phyloP scores from a whole-genome alignment of 2,329 filamentous ascomycete species.

The Claviceps maximensis region DNA sequence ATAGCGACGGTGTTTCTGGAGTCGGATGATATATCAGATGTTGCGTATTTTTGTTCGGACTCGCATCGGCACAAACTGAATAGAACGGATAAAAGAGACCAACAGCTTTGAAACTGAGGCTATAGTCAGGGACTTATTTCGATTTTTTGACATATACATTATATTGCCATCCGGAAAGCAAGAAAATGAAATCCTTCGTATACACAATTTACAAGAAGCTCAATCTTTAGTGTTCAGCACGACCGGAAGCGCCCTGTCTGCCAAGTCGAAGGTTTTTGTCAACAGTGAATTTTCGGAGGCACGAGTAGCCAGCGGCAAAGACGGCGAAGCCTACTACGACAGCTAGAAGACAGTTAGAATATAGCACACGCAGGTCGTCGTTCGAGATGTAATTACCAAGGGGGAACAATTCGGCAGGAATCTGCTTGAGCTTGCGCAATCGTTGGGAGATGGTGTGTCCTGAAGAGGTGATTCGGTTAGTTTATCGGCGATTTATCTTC shows the following conservation, averaged over 20 bases:
- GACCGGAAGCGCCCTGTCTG: constrained; percentile 45
- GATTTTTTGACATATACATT: constrained; percentile 9
- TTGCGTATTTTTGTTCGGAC: constrained; percentile 4
- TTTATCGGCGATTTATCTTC: background rate
- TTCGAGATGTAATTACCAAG: constrained; percentile 49
- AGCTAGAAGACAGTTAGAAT: constrained; percentile 33
- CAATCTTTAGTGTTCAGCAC: constrained; percentile 14
- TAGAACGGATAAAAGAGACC: background rate
- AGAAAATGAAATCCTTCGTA: constrained; percentile 3
- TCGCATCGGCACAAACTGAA: constrained; percentile 13
- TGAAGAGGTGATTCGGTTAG: constrained; percentile 23
- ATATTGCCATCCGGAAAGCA: constrained; percentile 2
- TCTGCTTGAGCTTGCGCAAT: constrained; percentile 74
- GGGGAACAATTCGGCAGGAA: constrained; percentile 88
- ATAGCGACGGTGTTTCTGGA: constrained; percentile 36
- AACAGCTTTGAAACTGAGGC: background rate
- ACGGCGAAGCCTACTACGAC: constrained; percentile 80
- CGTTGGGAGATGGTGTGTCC: constrained; percentile 96
- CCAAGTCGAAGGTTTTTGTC: constrained; percentile 88
- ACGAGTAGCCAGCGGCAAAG: constrained; percentile 68
- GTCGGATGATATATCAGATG: constrained; percentile 11
- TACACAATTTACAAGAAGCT: constrained; percentile 1
- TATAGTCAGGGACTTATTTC: constrained; percentile 8
- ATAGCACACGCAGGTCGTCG: background rate
- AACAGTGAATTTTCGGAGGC: constrained; percentile 65